Conservation (phyloP, 352 stramenopile species). For the Phytophthora tubulina region DNA sequence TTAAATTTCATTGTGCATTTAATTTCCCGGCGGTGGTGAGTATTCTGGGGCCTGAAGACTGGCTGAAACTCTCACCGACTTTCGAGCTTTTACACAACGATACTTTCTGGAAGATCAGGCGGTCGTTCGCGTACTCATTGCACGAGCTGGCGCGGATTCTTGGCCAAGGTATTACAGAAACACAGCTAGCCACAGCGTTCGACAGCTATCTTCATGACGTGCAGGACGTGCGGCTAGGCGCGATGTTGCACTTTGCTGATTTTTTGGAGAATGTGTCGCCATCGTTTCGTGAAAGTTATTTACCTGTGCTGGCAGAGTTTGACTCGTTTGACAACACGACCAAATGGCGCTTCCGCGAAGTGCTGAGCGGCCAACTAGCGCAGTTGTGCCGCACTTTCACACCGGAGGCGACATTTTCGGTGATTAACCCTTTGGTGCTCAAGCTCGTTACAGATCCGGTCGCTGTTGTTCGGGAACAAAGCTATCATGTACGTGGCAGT, state of each 20-base stretch:
- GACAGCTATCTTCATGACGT: slow-evolving; percentile 88
- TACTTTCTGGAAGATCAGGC: slow-evolving; percentile 90
- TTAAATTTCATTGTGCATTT: slow-evolving; percentile 94
- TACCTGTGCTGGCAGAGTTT: slow-evolving; percentile 80
- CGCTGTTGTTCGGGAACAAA: slow-evolving; percentile 75
- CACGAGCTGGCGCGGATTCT: slow-evolving; percentile 90
- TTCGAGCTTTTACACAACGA: slow-evolving; percentile 88
- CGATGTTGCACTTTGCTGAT: slow-evolving; percentile 87
- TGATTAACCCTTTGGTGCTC: slow-evolving; percentile 80
- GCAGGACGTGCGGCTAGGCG: slow-evolving; percentile 83
- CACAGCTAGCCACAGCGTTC: slow-evolving; percentile 83
- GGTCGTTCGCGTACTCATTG: slow-evolving; percentile 93
- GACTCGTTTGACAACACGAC: slow-evolving; percentile 73
- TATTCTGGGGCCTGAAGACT: slow-evolving; percentile 76
- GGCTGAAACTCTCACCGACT: slow-evolving; percentile 78
- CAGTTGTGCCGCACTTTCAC: slow-evolving; percentile 81
- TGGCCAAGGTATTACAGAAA: slow-evolving; percentile 81
- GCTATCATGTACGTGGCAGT: slow-evolving; percentile 55
- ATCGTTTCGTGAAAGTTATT: slow-evolving; percentile 79
- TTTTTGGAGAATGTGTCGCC: slow-evolving; percentile 83
- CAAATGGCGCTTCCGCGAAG: slow-evolving; percentile 87
- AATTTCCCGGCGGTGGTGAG: slow-evolving; percentile 91
- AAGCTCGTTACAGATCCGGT: slow-evolving; percentile 84
- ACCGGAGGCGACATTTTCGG: slow-evolving; percentile 71
- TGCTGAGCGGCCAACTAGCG: slow-evolving; percentile 78